Evolutionary conservation across 495 filamentous ascomycete genomes (phyloP), one percentile per base, ranked within the genome.

Genomic region (Tricharina praecox): DNA sequence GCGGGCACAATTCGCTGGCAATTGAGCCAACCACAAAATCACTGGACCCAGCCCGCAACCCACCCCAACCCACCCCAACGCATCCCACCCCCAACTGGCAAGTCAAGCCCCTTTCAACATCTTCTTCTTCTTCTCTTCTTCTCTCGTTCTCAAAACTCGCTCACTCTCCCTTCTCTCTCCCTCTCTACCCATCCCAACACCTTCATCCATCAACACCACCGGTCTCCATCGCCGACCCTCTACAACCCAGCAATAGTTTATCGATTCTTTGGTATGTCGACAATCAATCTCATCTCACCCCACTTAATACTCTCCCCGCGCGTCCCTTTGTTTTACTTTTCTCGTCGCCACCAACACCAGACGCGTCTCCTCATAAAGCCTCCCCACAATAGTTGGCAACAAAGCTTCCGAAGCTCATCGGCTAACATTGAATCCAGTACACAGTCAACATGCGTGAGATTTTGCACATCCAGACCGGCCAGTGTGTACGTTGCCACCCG

Each of bases 391-490:
- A 25, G n/a, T n/a, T n/a, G n/a, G n/a, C 40, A 18, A 40, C 20
- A 43, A 13, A 43, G 40, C 40, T 43, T 26, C 19, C 13, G n/a
- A 26, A 11, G 21, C 26, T 11, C 7, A n/a, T n/a, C 15, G 8
- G 21, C 40, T 37, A 37, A 37, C 16, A 9, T 43, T 26, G 3
- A 40, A 13, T 43, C 13, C 20, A 43, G 40, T 43, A 43, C 24
- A 16, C 23, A 46, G 21, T 46, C 71, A 79, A 69, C 58, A 93
- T 93, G 85, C 85, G 85, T 79, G 85, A 93, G 76, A 93, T 93
- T 65, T 85, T 99, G 67, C 79, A 82, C 70, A 85, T 97, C 60
- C 92, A 99, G 70, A 96, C 90, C 71, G 90, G 92, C 70, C 90
- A 97, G 78, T 93, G 85, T 70, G 45, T 82, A 85, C 75, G 69